Evolutionary conservation across 2,329 filamentous ascomycete genomes (phyloP), one percentile per base, ranked within the genome.

Genomic region (Ophiostoma ulmi): DNA sequence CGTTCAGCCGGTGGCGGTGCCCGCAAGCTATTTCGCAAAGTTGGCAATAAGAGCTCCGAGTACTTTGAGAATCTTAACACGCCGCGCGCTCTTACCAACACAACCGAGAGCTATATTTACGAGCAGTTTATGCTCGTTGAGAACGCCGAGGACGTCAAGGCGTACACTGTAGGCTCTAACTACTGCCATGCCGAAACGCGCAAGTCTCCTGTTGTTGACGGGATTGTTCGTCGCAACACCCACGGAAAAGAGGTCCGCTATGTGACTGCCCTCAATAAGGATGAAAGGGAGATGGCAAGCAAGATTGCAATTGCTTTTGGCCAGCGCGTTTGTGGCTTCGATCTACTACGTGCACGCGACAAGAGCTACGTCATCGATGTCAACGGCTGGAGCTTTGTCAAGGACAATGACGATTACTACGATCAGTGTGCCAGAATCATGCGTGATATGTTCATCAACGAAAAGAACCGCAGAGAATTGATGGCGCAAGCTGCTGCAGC

Each of bases 341-440:
- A 99, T 78, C 85, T 99, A 72, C 84, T 99, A 71, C 90, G 96
- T 38, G 93, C 94, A 14, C 90, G 88, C 68, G 92, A 93, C 20
- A 92, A 92, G 79, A 98, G 94, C 78, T 99, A 93, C 80, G 95
- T 99, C 67, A 99, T 99, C 75, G 95, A 99, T 76, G 95, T 99
- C 75, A 99, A 99, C 79, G 95, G 95, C 14, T 99, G 96, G 96
- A 98, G 94, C 78, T 99, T 99, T 77, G 95, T 99, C 79, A 99
- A 99, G 79, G 96, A 99, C 79, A 99, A 99, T 76, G 94, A 97
- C 73, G 94, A 97, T 72, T 99, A 99, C 80, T 99, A 99, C 78
- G 92, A 98, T 77, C 92, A 93, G 77, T 95, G 91, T 75, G 89
- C 95, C 31, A 89, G 84, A 72, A 97, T 98, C 67, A 82, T 99